Evolutionary conservation across 257 asterid genomes (phyloP).

Genomic region (Haberlea rhodopensis): DNA sequence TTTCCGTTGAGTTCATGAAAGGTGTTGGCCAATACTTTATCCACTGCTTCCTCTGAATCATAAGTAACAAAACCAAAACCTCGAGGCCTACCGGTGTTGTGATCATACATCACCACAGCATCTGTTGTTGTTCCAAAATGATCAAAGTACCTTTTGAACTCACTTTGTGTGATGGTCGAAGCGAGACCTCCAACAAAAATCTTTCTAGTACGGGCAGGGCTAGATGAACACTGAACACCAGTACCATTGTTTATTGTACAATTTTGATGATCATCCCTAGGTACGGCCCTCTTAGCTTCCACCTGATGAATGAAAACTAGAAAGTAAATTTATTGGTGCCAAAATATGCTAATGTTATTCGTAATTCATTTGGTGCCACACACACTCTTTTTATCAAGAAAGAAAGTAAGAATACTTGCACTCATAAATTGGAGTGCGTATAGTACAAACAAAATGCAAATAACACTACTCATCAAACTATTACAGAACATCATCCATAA

Average conservation of each 20-base stretch:
- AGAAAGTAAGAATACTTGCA: background rate
- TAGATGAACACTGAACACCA: conserved; percentile 67
- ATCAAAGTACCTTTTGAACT: conserved; percentile 80
- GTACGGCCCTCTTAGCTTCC: conserved; percentile 94
- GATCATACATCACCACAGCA: conserved; percentile 94
- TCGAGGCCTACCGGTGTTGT: conserved; percentile 91
- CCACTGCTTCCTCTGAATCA: conserved; percentile 47
- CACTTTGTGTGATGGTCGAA: conserved; percentile 71
- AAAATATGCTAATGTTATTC: background rate
- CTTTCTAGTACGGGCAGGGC: conserved; percentile 74
- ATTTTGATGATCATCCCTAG: conserved; percentile 64
- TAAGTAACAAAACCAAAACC: conserved; percentile 89
- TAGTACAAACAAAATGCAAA: background rate
- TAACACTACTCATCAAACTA: conserved; percentile 4
- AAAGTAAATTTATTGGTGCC: background rate
- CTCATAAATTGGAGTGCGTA: background rate
- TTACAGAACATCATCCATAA: background rate
- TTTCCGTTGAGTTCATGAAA: conserved; percentile 84
- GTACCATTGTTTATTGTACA: conserved; percentile 36
- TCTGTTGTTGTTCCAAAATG: conserved; percentile 77
- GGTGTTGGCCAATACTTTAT: conserved; percentile 58
- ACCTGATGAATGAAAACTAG: conserved; percentile 51
- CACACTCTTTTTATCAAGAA: background rate
- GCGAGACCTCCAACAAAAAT: conserved; percentile 91
- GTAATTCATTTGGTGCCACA: background rate